Evolutionary conservation across 2,329 filamentous ascomycete species (phyloP).

Genomic region (Parascedosporium putredinis): DNA sequence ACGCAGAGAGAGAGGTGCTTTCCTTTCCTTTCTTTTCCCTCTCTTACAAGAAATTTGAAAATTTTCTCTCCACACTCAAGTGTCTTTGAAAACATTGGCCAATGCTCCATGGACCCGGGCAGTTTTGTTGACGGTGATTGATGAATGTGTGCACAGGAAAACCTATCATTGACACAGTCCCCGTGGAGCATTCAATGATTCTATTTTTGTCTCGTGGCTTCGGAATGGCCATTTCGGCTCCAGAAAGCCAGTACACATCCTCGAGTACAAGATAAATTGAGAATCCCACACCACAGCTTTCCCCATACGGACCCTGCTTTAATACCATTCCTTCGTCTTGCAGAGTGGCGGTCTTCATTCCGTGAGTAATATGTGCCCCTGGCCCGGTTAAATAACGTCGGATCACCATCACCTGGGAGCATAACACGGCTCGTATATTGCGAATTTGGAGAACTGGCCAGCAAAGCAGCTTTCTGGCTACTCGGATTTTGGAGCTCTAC

Average conservation of each 20-base stretch:
- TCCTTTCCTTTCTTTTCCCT: too few species aligned
- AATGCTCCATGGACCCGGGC: too few species aligned
- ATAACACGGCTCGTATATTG: slow-evolving; percentile 5
- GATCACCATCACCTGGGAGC: background rate
- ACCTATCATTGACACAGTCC: too few species aligned
- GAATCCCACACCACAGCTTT: background rate
- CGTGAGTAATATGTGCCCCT: background rate
- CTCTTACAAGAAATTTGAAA: too few species aligned
- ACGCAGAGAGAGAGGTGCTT: too few species aligned
- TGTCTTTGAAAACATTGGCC: too few species aligned
- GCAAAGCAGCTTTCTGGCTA: background rate
- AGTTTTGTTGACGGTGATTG: too few species aligned
- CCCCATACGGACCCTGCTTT: background rate
- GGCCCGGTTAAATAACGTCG: slow-evolving; percentile 4
- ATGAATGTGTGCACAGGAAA: too few species aligned
- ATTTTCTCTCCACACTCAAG: too few species aligned
- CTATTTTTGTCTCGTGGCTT: too few species aligned
- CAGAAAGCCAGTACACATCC: background rate
- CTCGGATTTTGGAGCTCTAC: too few species aligned
- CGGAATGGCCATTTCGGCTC: background rate
- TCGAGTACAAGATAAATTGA: background rate
- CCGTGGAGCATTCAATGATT: too few species aligned
- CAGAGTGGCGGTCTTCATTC: background rate
- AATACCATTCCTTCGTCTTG: background rate
- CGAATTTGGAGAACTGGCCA: slow-evolving; percentile 4